phyloP scores from a whole-genome alignment of 176 grass and related monocot genomes.

The Paspalum vaginatum region DNA sequence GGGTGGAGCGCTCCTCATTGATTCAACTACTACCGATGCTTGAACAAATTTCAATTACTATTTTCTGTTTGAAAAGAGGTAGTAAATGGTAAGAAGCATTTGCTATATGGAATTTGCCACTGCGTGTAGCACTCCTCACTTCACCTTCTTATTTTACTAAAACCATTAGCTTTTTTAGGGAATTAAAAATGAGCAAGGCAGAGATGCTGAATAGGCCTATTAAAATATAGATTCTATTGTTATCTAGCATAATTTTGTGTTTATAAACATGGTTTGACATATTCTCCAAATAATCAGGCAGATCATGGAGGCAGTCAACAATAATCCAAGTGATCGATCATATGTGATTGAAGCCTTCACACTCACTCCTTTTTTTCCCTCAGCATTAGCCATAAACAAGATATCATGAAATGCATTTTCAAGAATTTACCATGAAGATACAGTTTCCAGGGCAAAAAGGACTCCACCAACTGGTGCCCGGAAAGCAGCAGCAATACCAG shows the following conservation, averaged over 20 bases:
- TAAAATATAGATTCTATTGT: constrained; percentile 11
- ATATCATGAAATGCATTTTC: constrained; percentile 26
- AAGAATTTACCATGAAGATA: constrained; percentile 85
- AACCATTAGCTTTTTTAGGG: not conserved
- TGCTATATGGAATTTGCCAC: not conserved
- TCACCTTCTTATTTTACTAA: not conserved
- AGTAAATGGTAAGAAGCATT: constrained; percentile 8
- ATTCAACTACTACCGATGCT: no score
- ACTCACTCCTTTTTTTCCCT: not conserved
- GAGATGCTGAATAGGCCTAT: not conserved
- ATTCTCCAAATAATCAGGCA: not conserved
- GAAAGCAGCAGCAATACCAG: constrained; percentile 91
- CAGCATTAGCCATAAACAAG: constrained; percentile 5
- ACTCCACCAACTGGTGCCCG: constrained; percentile 88
- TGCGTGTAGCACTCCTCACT: not conserved
- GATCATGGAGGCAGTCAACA: not conserved
- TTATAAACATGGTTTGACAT: not conserved
- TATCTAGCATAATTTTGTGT: not conserved
- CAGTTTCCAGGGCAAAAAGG: constrained; percentile 86
- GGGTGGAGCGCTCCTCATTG: not conserved
- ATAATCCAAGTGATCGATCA: constrained; percentile 4
- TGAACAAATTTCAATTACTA: constrained; percentile 8
- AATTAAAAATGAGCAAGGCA: not conserved
- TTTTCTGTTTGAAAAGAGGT: not conserved
- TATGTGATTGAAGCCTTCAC: not conserved